A percentile compares a stretch with the other conserved stretches of the same genome.
Conservation (phyloP, 257 asterid genomes). For the Parsonsia alboflavescens region DNA sequence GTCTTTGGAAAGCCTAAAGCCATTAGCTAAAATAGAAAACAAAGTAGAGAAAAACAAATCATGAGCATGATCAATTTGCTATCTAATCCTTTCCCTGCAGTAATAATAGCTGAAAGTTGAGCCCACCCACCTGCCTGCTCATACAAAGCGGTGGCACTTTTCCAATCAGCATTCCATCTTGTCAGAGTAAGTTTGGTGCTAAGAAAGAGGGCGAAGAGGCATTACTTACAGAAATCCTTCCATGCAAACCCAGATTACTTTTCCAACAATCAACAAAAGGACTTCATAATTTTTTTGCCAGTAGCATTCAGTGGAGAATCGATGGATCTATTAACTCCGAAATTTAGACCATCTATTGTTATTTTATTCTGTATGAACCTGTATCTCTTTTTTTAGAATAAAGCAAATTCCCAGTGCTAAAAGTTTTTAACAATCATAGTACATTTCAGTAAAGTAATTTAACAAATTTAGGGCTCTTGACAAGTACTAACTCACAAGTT, state of each 20-base stretch:
- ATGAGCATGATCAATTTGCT: not conserved
- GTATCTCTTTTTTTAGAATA: not conserved
- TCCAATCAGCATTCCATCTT: constrained; percentile 98
- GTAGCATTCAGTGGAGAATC: not conserved
- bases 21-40: constrained; percentile 50
- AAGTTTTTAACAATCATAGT: not conserved
- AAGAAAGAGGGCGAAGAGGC: constrained; percentile 9
- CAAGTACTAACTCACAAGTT: not conserved
- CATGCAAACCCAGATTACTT: not conserved
- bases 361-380: not conserved
- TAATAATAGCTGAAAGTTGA: not conserved
- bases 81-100: not conserved
- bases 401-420: not conserved
- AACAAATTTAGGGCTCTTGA: not conserved
- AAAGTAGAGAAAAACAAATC: not conserved
- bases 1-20: constrained; percentile 58
- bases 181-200: constrained; percentile 91
- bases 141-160: constrained; percentile 71
- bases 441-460: not conserved
- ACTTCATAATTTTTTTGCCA: not conserved
- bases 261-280: not conserved
- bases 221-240: not conserved
- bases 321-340: not conserved
- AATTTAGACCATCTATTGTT: not conserved
- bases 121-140: constrained; percentile 83